Evolutionary conservation across 352 stramenopile species (phyloP).

Genomic region (Phytopythium oedochilum): DNA sequence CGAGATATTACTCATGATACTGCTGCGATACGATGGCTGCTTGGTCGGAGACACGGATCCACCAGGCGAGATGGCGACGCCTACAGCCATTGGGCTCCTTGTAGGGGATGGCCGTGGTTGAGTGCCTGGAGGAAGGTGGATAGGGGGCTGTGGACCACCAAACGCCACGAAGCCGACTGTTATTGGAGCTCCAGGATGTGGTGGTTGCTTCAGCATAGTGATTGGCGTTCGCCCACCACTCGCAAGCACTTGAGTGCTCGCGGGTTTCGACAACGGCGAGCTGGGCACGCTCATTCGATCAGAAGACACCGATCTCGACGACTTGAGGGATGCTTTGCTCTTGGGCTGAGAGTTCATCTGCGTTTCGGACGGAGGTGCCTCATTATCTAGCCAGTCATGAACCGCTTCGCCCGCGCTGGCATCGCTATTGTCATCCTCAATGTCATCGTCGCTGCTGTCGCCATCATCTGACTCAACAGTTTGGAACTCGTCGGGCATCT

Average conservation of each 20-base stretch:
- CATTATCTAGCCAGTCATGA: constrained; percentile 49
- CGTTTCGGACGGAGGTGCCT: not conserved
- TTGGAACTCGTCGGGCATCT: constrained; percentile 29
- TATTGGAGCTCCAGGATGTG: not conserved
- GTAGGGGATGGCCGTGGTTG: constrained; percentile 26
- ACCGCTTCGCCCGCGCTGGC: constrained; percentile 32
- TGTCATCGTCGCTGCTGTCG: constrained; percentile 17
- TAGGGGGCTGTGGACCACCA: constrained; percentile 5
- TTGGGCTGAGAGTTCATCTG: not conserved
- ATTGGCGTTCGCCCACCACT: not conserved
- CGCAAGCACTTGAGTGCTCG: not conserved
- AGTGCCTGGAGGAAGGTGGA: not conserved
- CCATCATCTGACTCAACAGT: constrained; percentile 14
- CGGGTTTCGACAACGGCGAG: constrained; percentile 6
- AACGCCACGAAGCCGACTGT: not conserved
- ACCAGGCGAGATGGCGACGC: constrained; percentile 5
- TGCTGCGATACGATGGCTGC: constrained; percentile 41
- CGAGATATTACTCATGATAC: constrained; percentile 32
- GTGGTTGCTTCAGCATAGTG: not conserved
- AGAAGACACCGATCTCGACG: constrained; percentile 3
- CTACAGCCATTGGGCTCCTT: constrained; percentile 17
- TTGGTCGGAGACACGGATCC: constrained; percentile 26
- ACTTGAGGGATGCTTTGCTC: not conserved
- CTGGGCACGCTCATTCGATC: constrained; percentile 4
- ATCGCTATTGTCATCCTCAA: constrained; percentile 22